Evolutionary conservation across 495 filamentous ascomycete genomes (phyloP).

Genomic region (Talaromyces adpressus): DNA sequence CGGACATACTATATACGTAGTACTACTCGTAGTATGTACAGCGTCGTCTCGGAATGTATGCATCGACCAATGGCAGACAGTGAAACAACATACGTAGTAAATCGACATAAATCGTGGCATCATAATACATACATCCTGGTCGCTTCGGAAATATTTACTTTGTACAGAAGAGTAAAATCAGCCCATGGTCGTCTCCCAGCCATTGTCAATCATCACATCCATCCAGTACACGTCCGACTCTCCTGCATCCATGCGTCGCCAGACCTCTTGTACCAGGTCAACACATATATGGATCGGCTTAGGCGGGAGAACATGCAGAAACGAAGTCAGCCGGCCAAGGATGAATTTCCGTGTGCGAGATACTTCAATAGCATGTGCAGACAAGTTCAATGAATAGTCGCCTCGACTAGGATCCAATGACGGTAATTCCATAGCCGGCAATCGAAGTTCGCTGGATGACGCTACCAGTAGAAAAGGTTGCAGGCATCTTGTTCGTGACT

Average conservation of each 20-base stretch:
- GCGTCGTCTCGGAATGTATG: not conserved
- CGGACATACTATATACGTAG: too few species aligned
- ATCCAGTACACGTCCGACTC: constrained; percentile 41
- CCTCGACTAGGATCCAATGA: constrained; percentile 13
- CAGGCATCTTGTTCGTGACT: constrained; percentile 48
- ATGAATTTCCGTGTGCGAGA: constrained; percentile 38
- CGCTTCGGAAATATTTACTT: constrained; percentile 4
- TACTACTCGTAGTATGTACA: too few species aligned
- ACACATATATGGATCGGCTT: constrained; percentile 46
- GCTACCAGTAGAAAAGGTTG: constrained; percentile 49
- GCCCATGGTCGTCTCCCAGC: constrained; percentile 53
- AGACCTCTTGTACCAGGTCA: constrained; percentile 42
- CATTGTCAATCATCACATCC: constrained; percentile 51
- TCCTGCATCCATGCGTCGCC: constrained; percentile 41
- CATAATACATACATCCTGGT: constrained; percentile 1
- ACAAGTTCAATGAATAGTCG: constrained; percentile 23
- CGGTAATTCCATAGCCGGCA: constrained; percentile 17
- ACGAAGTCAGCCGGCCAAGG: constrained; percentile 39
- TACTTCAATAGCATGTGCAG: constrained; percentile 42
- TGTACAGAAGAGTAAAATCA: constrained; percentile 13
- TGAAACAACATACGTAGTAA: not conserved
- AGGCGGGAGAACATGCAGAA: constrained; percentile 41
- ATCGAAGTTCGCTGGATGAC: constrained; percentile 41
- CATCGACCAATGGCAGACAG: not conserved
- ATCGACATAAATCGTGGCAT: not conserved